phyloP scores from a whole-genome alignment of 257 asterid genomes.

The Solanum neorickii region DNA sequence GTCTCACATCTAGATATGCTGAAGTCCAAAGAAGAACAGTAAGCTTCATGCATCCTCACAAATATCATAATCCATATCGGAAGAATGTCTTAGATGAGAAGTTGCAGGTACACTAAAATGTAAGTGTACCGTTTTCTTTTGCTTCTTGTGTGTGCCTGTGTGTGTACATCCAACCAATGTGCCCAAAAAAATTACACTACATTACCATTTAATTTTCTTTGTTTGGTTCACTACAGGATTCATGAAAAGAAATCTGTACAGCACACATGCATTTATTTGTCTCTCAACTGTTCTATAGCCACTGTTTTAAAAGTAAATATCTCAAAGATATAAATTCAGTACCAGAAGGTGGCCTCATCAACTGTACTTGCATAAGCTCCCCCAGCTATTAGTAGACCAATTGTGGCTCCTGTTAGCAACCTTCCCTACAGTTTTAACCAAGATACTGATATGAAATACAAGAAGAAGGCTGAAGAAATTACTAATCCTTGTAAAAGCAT shows the following conservation, averaged over 20 bases:
- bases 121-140: not conserved
- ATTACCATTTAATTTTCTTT: not conserved
- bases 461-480: not conserved
- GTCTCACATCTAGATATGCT: not conserved
- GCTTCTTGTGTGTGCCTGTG: not conserved
- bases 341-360: constrained; percentile 98
- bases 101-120: not conserved
- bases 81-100: not conserved
- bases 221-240: not conserved
- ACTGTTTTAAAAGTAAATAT: not conserved
- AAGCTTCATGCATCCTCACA: not conserved
- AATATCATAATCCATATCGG: not conserved
- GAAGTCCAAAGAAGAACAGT: not conserved
- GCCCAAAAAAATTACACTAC: not conserved
- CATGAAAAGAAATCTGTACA: not conserved
- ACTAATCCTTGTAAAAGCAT: not conserved
- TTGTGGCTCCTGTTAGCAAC: constrained; percentile 71
- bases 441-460: not conserved
- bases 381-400: constrained; percentile 86
- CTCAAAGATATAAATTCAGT: constrained; percentile 3
- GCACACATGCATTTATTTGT: not conserved
- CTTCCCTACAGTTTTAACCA: constrained; percentile 64
- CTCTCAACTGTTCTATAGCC: not conserved
- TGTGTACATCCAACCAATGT: not conserved
- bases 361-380: constrained; percentile 98